Conservation (phyloP, 371 early-diverging fungal species). For the Umbelopsis sp. region DNA sequence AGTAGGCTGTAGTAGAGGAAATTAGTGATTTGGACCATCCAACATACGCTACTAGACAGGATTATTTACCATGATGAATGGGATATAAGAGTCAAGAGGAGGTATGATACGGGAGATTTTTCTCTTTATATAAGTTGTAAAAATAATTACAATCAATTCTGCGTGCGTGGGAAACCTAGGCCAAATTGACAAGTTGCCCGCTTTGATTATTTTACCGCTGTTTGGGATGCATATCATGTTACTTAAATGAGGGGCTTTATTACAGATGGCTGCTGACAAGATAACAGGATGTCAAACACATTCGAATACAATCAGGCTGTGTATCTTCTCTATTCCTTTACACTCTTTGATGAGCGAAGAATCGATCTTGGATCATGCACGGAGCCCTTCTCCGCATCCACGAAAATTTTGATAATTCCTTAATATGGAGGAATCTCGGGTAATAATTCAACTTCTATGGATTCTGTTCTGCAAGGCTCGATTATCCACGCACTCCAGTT, state of each 20-base stretch:
- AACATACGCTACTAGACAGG: neutral
- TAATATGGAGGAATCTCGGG: neutral
- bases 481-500: constrained; percentile 53
- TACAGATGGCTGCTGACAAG: neutral
- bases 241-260: neutral
- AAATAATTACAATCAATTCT: constrained; percentile 3
- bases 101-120: neutral
- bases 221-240: neutral
- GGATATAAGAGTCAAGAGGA: neutral
- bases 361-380: neutral
- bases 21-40: neutral
- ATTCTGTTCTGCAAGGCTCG: constrained; percentile 52
- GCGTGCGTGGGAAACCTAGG: constrained; percentile 8
- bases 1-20: neutral
- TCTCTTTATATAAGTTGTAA: neutral
- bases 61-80: neutral
- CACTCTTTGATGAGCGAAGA: too few relatives aligned
- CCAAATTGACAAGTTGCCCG: constrained; percentile 14
- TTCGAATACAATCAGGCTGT: too few relatives aligned
- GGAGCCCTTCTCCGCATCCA: neutral
- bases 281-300: too few relatives aligned
- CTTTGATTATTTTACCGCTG: constrained; percentile 3
- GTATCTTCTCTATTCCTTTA: too few relatives aligned
- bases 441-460: constrained; percentile 35
- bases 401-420: neutral